Conservation (phyloP, 108 stramenopile genomes). For the Aureococcus anophagefferens region DNA sequence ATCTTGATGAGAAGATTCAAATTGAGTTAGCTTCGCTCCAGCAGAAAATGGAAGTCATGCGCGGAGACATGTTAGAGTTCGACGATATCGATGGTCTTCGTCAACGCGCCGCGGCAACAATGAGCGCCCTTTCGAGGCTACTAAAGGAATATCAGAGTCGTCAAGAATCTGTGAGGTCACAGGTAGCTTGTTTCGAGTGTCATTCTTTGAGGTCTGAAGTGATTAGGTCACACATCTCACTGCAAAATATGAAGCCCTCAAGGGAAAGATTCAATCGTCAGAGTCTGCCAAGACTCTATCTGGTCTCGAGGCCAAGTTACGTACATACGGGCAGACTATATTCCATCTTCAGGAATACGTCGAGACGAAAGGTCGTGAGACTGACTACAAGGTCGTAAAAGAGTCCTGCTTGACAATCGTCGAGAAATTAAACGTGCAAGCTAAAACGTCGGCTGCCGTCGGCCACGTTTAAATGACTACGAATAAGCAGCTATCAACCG, state of each 20-base stretch:
- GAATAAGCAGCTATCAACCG: too few species aligned
- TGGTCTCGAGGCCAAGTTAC: slow-evolving; percentile 33
- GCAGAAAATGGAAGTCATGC: slow-evolving; percentile 37
- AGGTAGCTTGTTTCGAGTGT: too few species aligned
- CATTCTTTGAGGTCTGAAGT: slow-evolving; percentile 10
- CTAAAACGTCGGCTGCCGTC: background rate
- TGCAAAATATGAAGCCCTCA: slow-evolving; percentile 21
- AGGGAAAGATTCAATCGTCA: slow-evolving; percentile 23
- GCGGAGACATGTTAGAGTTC: slow-evolving; percentile 39
- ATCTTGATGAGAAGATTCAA: slow-evolving; percentile 36
- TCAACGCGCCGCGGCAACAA: slow-evolving; percentile 26
- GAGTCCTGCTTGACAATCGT: slow-evolving; percentile 23
- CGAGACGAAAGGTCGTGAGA: slow-evolving; percentile 43
- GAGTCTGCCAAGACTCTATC: slow-evolving; percentile 17
- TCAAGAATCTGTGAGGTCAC: slow-evolving; percentile 32
- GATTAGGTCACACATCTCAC: background rate
- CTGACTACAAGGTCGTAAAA: slow-evolving; percentile 36
- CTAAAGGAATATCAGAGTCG: slow-evolving; percentile 24
- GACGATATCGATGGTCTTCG: slow-evolving; percentile 45
- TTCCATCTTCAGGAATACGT: slow-evolving; percentile 39
- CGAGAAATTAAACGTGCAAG: slow-evolving; percentile 17
- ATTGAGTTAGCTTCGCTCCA: slow-evolving; percentile 35
- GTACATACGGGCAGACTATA: slow-evolving; percentile 44
- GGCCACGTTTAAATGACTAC: too few species aligned
- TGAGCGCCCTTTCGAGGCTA: slow-evolving; percentile 27